A percentile compares a stretch with the other conserved stretches of the same genome.
Conservation (phyloP, 306 rosid species). For the Cucumis melo region DNA sequence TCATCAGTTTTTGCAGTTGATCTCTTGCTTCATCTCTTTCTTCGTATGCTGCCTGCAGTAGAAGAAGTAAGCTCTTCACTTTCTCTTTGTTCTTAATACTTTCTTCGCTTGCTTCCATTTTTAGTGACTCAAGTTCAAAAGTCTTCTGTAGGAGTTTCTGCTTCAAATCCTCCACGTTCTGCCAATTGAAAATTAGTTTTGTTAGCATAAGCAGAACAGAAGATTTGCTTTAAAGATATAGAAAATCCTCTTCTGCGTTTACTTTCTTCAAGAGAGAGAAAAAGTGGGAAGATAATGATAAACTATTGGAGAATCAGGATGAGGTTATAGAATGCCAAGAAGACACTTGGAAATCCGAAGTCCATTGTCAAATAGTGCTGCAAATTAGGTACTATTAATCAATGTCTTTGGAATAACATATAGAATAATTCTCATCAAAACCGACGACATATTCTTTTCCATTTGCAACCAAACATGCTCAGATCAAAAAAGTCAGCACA, state of each 20-base stretch:
- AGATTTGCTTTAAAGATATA: not conserved
- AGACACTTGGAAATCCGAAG: not conserved
- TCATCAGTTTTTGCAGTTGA: slow-evolving; percentile 29
- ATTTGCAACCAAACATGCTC: slow-evolving; percentile 9
- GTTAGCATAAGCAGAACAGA: not conserved
- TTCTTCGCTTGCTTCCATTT: slow-evolving; percentile 23
- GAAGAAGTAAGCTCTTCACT: slow-evolving; percentile 13
- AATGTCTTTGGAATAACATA: slow-evolving; percentile 7
- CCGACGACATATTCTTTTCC: slow-evolving; percentile 8
- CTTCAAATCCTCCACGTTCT: slow-evolving; percentile 39
- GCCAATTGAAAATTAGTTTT: slow-evolving; percentile 9
- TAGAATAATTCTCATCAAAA: slow-evolving; percentile 2
- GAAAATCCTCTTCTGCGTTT: too few species aligned
- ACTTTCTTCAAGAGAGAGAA: not conserved
- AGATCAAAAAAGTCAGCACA: not conserved
- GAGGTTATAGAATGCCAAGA: not conserved
- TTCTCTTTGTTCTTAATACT: slow-evolving; percentile 24
- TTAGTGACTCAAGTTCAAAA: slow-evolving; percentile 26
- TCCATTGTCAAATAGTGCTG: not conserved
- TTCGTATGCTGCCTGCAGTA: slow-evolving; percentile 23
- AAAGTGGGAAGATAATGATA: not conserved
- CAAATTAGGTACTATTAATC: not conserved
- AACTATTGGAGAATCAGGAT: not conserved
- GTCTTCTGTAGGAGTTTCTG: slow-evolving; percentile 24
- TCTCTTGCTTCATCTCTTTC: slow-evolving; percentile 59